phyloP scores from a whole-genome alignment of 148 eudicot species.

The Polygonum aviculare region DNA sequence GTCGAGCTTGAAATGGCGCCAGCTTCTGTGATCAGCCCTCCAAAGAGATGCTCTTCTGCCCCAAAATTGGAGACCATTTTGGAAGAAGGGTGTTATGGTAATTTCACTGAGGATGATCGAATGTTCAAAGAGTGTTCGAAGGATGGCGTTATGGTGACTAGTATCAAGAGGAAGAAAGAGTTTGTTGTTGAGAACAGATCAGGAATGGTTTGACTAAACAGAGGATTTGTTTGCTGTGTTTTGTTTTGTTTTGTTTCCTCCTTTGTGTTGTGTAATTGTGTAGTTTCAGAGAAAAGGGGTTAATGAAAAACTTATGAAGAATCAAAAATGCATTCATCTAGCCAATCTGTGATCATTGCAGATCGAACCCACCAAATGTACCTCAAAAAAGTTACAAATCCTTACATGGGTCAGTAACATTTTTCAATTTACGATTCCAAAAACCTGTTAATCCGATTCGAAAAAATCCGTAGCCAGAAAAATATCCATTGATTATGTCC shows the following conservation, averaged over 20 bases:
- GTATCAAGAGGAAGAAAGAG: neutral
- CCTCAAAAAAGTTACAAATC: neutral
- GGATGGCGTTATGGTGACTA: neutral
- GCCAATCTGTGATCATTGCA: neutral
- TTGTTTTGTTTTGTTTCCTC: neutral
- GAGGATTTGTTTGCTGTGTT: neutral
- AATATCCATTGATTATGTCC: too few species aligned
- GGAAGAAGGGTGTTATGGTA: conserved; percentile 4
- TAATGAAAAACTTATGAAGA: neutral
- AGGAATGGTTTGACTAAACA: neutral
- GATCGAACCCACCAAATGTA: neutral
- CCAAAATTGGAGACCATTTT: conserved; percentile 9
- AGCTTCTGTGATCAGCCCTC: neutral
- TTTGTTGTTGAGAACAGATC: neutral
- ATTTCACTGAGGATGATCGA: neutral
- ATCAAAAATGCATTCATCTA: neutral
- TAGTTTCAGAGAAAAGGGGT: neutral
- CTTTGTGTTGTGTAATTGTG: neutral
- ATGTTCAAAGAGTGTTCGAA: neutral
- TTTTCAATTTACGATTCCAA: too few species aligned
- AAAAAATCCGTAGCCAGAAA: too few species aligned
- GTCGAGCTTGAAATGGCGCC: conserved; percentile 3
- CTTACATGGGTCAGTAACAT: too few species aligned
- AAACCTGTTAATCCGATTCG: too few species aligned
- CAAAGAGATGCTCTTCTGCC: neutral